These are phyloP conservation scores for Glycine latifolia DNA, from an alignment of 306 rosid species.

Conservation along the genomic window DNA sequence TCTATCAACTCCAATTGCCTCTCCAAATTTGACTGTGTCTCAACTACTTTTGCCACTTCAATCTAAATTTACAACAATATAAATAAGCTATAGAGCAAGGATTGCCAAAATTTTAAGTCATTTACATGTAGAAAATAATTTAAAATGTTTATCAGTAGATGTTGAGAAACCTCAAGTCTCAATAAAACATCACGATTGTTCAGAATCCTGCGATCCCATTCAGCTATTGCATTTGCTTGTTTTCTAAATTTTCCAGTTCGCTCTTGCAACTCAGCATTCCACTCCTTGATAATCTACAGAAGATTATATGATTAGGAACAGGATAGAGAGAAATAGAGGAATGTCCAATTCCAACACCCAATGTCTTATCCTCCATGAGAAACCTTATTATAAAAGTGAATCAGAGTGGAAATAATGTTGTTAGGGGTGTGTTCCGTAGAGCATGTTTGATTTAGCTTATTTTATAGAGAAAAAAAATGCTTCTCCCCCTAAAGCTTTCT, in stretches of 20 bases:
- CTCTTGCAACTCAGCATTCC: constrained; percentile 96
- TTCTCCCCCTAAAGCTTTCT: background rate
- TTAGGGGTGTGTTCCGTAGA: background rate
- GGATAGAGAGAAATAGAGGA: constrained; percentile 24
- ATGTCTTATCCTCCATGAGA: constrained; percentile 21
- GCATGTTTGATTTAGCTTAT: background rate
- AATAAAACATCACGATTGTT: constrained; percentile 87
- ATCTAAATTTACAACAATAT: constrained; percentile 57
- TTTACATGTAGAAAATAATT: constrained; percentile 1
- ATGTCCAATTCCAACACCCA: background rate
- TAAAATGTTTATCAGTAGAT: constrained; percentile 17
- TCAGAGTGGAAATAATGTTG: background rate
- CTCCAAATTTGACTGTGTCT: constrained; percentile 86
- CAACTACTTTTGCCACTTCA: constrained; percentile 96
- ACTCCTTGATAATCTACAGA: constrained; percentile 87
- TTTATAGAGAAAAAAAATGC: background rate
- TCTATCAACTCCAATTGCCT: constrained; percentile 90
- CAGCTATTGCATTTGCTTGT: constrained; percentile 95
- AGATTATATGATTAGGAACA: constrained; percentile 26
- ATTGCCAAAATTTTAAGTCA: constrained; percentile 12
- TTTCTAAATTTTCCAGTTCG: constrained; percentile 94
- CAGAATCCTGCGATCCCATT: constrained; percentile 94
- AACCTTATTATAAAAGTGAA: constrained; percentile 1
- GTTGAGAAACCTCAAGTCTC: constrained; percentile 75
- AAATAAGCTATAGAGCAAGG: constrained; percentile 41